A percentile compares a stretch with the other conserved stretches of the same genome.
Evolutionary conservation across 345 rosid species (phyloP).

Genomic region (Citrus inodora): DNA sequence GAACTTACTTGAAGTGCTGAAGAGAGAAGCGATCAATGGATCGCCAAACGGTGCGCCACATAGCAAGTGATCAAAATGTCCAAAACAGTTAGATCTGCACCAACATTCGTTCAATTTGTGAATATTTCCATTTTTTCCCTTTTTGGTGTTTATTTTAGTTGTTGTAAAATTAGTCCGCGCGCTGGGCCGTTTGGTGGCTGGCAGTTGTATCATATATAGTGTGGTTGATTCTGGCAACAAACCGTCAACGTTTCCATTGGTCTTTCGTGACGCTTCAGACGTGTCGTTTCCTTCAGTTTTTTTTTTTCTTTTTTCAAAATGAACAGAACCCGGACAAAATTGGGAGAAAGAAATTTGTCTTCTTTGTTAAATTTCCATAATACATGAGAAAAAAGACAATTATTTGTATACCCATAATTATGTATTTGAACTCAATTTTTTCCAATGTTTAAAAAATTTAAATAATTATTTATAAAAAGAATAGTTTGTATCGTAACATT

Average conservation of each 20-base stretch:
- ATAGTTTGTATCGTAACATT: no score
- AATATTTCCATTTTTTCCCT: background rate
- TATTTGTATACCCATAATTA: no score
- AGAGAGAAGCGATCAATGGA: conserved; percentile 67
- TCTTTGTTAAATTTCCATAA: no score
- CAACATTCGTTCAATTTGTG: background rate
- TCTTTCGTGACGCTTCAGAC: background rate
- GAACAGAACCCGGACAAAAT: no score
- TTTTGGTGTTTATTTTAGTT: no score
- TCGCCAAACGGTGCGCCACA: conserved; percentile 61
- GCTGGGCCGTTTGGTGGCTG: conserved; percentile 33
- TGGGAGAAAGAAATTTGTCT: no score
- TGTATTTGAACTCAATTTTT: no score
- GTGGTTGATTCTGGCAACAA: conserved; percentile 8
- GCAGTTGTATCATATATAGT: background rate
- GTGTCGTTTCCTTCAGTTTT: background rate
- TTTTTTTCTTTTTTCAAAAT: background rate
- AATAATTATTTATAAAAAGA: no score
- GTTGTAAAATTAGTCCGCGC: background rate
- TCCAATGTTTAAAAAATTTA: no score
- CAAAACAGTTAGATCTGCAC: conserved; percentile 9
- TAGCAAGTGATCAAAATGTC: conserved; percentile 2
- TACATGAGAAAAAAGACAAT: no score
- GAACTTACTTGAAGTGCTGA: conserved; percentile 50
- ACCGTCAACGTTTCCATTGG: conserved; percentile 25